Percentiles rank a stretch among this genome's conserved stretches.
phyloP scores from a whole-genome alignment of 768 basidiomycete species.

The Leccinum ochraceum region DNA sequence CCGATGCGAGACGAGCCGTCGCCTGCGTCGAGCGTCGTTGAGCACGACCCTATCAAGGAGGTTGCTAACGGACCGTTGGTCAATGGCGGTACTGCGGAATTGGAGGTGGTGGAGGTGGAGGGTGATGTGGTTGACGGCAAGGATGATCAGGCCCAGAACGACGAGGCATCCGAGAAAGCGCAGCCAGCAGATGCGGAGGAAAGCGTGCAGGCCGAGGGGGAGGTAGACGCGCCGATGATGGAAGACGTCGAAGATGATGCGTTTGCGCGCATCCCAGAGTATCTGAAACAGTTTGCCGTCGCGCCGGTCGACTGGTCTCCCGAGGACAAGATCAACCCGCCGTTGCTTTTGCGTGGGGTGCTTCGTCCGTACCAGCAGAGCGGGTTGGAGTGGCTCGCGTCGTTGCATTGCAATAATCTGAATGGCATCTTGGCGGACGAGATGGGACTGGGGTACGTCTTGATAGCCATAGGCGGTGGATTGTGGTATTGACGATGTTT shows the following conservation, averaged over 20 bases:
- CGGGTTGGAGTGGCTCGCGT: slow-evolving; percentile 93
- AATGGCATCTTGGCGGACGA: slow-evolving; percentile 91
- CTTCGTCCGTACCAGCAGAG: slow-evolving; percentile 93
- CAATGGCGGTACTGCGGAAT: background rate
- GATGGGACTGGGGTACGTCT: slow-evolving; percentile 87
- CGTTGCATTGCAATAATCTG: slow-evolving; percentile 74
- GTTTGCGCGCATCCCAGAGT: slow-evolving; percentile 42
- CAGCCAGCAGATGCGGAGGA: slow-evolving; percentile 2
- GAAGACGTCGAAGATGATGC: slow-evolving; percentile 40
- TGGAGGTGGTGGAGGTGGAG: background rate
- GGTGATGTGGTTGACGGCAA: background rate
- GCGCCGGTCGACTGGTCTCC: slow-evolving; percentile 70
- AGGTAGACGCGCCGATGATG: slow-evolving; percentile 36
- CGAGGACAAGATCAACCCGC: slow-evolving; percentile 56
- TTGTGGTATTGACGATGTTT: background rate
- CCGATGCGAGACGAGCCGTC: slow-evolving; percentile 27
- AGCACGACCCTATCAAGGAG: slow-evolving; percentile 25
- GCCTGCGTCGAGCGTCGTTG: slow-evolving; percentile 31
- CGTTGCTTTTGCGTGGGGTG: slow-evolving; percentile 79
- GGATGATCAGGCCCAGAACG: background rate
- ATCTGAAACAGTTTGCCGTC: slow-evolving; percentile 70
- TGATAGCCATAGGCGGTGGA: background rate
- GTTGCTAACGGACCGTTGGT: background rate
- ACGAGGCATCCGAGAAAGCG: background rate
- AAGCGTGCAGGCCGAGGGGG: background rate